phyloP scores from a whole-genome alignment of 1,284 basidiomycete species.

The Sporisorium graminicola region DNA sequence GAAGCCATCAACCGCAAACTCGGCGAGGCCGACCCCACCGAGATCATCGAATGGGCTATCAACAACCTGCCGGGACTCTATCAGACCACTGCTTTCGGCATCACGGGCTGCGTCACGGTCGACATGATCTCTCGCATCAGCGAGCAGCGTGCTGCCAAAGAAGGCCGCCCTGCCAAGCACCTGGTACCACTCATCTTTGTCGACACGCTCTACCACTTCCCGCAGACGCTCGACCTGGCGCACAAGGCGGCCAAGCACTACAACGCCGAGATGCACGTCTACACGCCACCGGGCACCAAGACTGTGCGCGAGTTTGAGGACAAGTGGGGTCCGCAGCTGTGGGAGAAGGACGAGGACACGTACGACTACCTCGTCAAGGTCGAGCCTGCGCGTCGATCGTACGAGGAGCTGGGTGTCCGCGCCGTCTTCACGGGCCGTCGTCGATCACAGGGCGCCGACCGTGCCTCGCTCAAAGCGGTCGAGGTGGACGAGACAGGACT shows the following conservation, averaged over 20 bases:
- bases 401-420: slow-evolving; percentile 82
- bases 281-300: slow-evolving; percentile 81
- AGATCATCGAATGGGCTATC: slow-evolving; percentile 68
- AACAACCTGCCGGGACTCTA: slow-evolving; percentile 68
- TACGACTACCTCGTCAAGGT: slow-evolving; percentile 97
- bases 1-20: slow-evolving; percentile 64
- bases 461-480: slow-evolving; percentile 83
- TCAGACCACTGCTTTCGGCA: slow-evolving; percentile 68
- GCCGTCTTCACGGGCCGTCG: slow-evolving; percentile 94
- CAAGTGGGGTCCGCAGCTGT: slow-evolving; percentile 84
- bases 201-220: slow-evolving; percentile 97
- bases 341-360: slow-evolving; percentile 87
- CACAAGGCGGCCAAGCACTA: slow-evolving; percentile 84
- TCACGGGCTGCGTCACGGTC: slow-evolving; percentile 69
- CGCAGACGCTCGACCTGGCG: slow-evolving; percentile 89
- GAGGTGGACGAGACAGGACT: slow-evolving; percentile 93
- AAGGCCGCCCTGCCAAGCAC: slow-evolving; percentile 47
- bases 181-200: slow-evolving; percentile 69
- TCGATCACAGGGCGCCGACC: slow-evolving; percentile 89
- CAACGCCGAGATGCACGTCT: slow-evolving; percentile 80
- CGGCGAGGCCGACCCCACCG: slow-evolving; percentile 59
- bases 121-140: slow-evolving; percentile 65
- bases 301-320: slow-evolving; percentile 82
- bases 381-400: slow-evolving; percentile 91
- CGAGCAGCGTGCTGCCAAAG: slow-evolving; percentile 52